Base-by-base conservation (phyloP, 768 basidiomycete genomes). In the Dendrothele bispora region DNA sequence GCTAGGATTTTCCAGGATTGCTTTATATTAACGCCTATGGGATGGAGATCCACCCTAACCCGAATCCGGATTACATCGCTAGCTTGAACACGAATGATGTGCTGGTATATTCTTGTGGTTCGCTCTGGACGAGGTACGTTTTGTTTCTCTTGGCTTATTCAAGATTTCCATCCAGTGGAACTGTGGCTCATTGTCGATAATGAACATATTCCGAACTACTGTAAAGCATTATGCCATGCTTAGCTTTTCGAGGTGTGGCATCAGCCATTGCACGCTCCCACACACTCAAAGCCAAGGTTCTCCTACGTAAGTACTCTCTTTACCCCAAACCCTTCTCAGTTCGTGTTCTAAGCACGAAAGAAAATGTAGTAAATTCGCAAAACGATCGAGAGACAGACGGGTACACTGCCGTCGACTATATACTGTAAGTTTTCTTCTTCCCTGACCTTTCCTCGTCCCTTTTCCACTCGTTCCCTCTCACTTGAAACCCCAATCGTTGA, bases 11-110 rank as follows among this genome's bases (percentile, higher is more conserved):
- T 29, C 30, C 57, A 90, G 87, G 84, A 50, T 63, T 95, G 24
- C 88, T 83, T 62, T 94, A 95, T 64, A 91, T 95, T 67, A 95
- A 95, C 62, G 80, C 83, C 6, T 95, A 93, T 57, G 91, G 91
- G 8, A 86, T 86, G 67, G 91, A 95, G 68, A 87, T 97, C n/a
- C 84, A 89, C 59, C 94, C 94, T 15, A 74, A 80, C 34, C 92
- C 94, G 0, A 95, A 95, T 62, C 79, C 84, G 2, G 89, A 88
- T 35, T 91, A 85, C 59, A 60, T 98, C 41, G 65, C 78, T 11
- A 77, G 79, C 43, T 69, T 95, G 8, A 65, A 68, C 3, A 68
- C 74, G 25, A 78, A 78, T 47, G 80, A 88, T 53, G 70, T 87
- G 2, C 70, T 98, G 24, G 83, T 98, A 2, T 97, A 95, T 62